phyloP scores from a whole-genome alignment of 176 grass and related monocot genomes.

The Dactylis glomerata region DNA sequence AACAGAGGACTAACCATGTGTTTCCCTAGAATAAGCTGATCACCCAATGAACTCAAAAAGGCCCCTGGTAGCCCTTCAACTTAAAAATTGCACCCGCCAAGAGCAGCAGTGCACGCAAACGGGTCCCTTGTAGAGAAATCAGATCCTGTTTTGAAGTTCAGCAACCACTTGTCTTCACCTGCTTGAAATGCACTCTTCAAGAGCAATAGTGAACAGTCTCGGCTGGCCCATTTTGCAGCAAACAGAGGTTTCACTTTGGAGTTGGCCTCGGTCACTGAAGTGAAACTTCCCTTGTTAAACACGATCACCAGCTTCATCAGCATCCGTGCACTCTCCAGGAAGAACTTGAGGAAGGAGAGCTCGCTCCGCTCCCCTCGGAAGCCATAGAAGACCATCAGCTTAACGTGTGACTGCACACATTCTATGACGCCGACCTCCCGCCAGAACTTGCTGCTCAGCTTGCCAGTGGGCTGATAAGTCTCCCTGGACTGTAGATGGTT shows the following conservation, averaged over 20 bases:
- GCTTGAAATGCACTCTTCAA: neutral
- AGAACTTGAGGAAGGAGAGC: neutral
- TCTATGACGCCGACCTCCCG: neutral
- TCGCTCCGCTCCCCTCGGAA: neutral
- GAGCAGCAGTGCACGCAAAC: neutral
- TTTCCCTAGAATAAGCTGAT: neutral
- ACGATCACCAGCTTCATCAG: neutral
- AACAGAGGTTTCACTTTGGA: neutral
- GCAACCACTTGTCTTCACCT: neutral
- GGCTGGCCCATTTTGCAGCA: neutral
- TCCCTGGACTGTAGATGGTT: neutral
- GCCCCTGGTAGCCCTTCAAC: neutral
- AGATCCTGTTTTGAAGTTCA: neutral
- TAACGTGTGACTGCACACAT: neutral
- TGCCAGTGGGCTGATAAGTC: neutral
- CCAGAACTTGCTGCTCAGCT: neutral
- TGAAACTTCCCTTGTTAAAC: neutral
- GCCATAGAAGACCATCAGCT: neutral
- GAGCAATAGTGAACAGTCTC: neutral
- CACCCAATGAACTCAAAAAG: neutral
- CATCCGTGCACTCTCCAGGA: neutral
- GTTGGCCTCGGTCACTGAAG: neutral
- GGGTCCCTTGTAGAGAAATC: neutral
- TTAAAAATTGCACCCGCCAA: neutral
- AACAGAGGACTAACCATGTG: neutral